A percentile compares a stretch with the other conserved stretches of the same genome.
These are phyloP conservation scores for Suillus discolor DNA, from an alignment of 768 basidiomycete species.

Conservation along the genomic window DNA sequence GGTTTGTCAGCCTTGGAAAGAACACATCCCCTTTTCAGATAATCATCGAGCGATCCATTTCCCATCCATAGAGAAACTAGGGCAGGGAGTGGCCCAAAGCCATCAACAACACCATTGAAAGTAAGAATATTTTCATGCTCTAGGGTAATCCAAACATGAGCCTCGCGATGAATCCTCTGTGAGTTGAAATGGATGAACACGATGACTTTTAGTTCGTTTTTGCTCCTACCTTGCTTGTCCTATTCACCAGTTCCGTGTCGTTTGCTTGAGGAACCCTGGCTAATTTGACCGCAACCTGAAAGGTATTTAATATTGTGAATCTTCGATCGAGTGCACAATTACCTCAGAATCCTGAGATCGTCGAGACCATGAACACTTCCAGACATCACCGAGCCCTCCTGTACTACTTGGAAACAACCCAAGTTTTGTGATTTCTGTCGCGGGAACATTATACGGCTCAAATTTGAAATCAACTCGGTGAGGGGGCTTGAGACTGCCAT, in stretches of 20 bases:
- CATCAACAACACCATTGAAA: conserved; percentile 17
- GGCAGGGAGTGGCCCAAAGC: conserved; percentile 23
- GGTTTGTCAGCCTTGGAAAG: conserved; percentile 12
- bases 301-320: not conserved
- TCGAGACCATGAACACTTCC: conserved; percentile 14
- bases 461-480: too few relatives aligned
- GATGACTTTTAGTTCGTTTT: not conserved
- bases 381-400: not conserved
- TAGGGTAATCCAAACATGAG: conserved; percentile 2
- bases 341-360: not conserved
- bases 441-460: too few relatives aligned
- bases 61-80: conserved; percentile 29
- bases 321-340: not conserved
- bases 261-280: not conserved
- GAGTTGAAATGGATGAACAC: not conserved
- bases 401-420: too few relatives aligned
- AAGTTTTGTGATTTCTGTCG: too few relatives aligned
- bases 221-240: conserved; percentile 3
- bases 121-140: conserved; percentile 20
- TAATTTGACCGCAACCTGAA: conserved; percentile 11
- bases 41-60: conserved; percentile 34
- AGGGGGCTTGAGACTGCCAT: too few relatives aligned
- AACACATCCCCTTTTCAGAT: conserved; percentile 19
- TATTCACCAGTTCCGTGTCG: not conserved
- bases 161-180: not conserved